Evolutionary conservation across 2,329 filamentous ascomycete genomes (phyloP).

Genomic region (Hyphodiscus sp.): DNA sequence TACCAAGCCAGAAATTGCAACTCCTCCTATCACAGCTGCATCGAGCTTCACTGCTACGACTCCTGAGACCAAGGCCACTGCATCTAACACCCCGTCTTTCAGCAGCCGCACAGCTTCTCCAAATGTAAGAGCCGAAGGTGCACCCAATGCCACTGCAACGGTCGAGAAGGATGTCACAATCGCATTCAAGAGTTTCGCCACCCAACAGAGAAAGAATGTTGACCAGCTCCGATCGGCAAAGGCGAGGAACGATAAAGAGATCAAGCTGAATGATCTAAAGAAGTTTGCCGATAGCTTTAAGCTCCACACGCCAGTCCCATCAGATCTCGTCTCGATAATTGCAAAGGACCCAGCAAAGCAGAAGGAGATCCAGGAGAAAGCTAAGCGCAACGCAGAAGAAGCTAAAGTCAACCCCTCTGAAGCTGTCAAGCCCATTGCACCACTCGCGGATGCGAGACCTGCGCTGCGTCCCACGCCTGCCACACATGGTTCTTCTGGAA

Average conservation of each 20-base stretch:
- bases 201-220: conserved; percentile 46
- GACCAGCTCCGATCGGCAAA: conserved; percentile 53
- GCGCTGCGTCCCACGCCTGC: conserved; percentile 36
- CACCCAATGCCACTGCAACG: conserved; percentile 51
- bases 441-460: conserved; percentile 39
- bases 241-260: conserved; percentile 71
- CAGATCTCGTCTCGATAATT: conserved; percentile 87
- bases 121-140: conserved; percentile 27
- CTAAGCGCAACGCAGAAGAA: conserved; percentile 67
- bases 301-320: conserved; percentile 83
- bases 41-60: conserved; percentile 18
- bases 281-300: conserved; percentile 95
- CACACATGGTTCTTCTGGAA: conserved; percentile 38
- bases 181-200: conserved; percentile 59
- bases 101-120: conserved; percentile 29
- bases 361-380: conserved; percentile 85
- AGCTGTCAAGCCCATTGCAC: conserved; percentile 36
- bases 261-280: conserved; percentile 89
- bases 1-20: conserved; percentile 21
- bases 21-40: conserved; percentile 25
- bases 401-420: conserved; percentile 40
- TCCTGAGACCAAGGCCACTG: conserved; percentile 22
- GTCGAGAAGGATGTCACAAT: conserved; percentile 56
- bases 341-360: conserved; percentile 96
- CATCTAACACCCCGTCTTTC: conserved; percentile 26